Evolutionary conservation across 306 rosid genomes (phyloP).

Genomic region (Dryas drummondii): DNA sequence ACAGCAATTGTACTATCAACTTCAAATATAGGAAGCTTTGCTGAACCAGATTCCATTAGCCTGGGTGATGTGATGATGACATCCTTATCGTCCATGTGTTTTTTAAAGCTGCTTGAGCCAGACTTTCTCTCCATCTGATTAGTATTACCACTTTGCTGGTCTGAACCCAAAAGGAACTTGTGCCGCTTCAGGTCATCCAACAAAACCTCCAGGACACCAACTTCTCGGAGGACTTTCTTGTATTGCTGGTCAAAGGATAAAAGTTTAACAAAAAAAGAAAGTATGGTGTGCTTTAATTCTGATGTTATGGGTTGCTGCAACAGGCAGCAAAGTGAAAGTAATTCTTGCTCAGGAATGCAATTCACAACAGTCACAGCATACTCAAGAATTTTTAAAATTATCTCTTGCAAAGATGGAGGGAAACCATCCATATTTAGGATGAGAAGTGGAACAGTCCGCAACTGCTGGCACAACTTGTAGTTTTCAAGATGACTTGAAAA

Average conservation of each 20-base stretch:
- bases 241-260: conserved; percentile 96
- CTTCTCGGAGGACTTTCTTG: conserved; percentile 98
- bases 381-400: conserved; percentile 94
- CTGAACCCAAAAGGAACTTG: conserved; percentile 64
- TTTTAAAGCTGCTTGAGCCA: conserved; percentile 69
- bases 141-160: conserved; percentile 47
- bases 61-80: conserved; percentile 83
- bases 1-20: conserved; percentile 66
- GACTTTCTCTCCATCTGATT: conserved; percentile 60
- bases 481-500: conserved; percentile 96
- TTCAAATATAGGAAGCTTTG: conserved; percentile 86
- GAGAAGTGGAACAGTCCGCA: conserved; percentile 93
- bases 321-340: conserved; percentile 97
- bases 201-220: conserved; percentile 95
- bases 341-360: conserved; percentile 98
- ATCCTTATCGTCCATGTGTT: conserved; percentile 73
- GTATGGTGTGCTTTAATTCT: conserved; percentile 80
- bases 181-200: conserved; percentile 92
- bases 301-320: conserved; percentile 95
- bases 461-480: conserved; percentile 89
- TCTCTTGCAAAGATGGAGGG: conserved; percentile 83
- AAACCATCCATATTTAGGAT: conserved; percentile 94
- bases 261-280: conserved; percentile 90
- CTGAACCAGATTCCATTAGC: conserved; percentile 75
- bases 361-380: conserved; percentile 99